Conservation (phyloP, 805 yeast genomes). For the Millerago galiae region DNA sequence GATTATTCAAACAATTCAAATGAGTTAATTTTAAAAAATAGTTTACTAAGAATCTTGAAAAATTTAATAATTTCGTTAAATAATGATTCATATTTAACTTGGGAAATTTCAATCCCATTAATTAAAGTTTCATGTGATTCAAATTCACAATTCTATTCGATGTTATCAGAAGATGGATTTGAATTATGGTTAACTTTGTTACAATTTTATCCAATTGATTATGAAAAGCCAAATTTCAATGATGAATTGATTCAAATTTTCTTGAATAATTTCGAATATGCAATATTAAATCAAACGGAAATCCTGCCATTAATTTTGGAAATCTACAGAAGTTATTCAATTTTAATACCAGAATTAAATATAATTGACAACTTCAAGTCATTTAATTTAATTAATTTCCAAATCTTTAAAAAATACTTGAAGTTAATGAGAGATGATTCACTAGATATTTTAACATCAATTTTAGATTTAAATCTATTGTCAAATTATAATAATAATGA, state of each 20-base stretch:
- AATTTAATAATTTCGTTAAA: conserved; percentile 53
- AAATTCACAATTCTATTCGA: conserved; percentile 43
- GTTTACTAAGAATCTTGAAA: conserved; percentile 49
- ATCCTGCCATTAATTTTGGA: conserved; percentile 58
- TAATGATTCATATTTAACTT: conserved; percentile 41
- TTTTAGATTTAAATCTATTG: conserved; percentile 42
- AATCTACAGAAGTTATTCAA: conserved; percentile 55
- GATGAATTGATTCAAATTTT: conserved; percentile 17
- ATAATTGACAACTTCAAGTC: conserved; percentile 33
- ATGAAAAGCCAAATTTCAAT: conserved; percentile 4
- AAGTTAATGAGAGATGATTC: conserved; percentile 67
- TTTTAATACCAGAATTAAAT: conserved; percentile 35
- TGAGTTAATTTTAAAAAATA: conserved; percentile 43
- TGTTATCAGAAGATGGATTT: conserved; percentile 78
- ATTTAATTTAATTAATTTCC: conserved; percentile 34
- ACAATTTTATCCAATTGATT: conserved; percentile 46
- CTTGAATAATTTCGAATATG: conserved; percentile 39
- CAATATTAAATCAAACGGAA: conserved; percentile 67
- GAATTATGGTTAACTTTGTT: conserved; percentile 75
- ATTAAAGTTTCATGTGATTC: conserved; percentile 57
- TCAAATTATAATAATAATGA: conserved; percentile 16
- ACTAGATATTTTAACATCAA: conserved; percentile 45
- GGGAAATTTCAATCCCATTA: conserved; percentile 57
- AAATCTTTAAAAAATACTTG: conserved; percentile 46
- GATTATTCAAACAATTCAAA: conserved; percentile 41